Evolutionary conservation across 2,329 filamentous ascomycete species (phyloP), one percentile per base, ranked within the genome.

Genomic region (Pseudogymnoascus sp.): DNA sequence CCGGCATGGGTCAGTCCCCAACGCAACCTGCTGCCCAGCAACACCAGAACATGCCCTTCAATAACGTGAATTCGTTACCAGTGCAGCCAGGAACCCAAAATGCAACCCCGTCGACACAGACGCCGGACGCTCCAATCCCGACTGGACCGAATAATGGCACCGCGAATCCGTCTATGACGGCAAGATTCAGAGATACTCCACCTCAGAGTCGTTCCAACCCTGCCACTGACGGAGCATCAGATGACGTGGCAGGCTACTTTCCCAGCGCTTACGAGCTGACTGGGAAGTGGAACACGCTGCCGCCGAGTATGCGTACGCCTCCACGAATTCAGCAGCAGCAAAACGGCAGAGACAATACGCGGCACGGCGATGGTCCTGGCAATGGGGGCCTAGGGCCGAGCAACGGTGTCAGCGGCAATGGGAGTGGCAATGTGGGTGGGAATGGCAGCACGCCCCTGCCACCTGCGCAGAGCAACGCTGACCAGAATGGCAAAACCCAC

Each of bases 251-350:
- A 7, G 50, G 50, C n/a, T 56, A 56, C 29, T 56, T 56, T 6
- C 50, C 50, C 29, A 56, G 50, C 29, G 50, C 50, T 21, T 56
- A 56, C 50, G 50, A 56, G 29, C 29, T 56, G 50, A 56, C 50
- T 35, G 50, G 50, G 29, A 56, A 56, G 17, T 56, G 29, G 50
- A 7, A 56, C 29, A 56, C 50, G 17, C 50, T 56, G n/a, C n/a
- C 29, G 29, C 9, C n/a, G n/a, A 15, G 1, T 2, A 56, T 56
- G 50, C 50, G 50, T 33, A 56, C 50, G 5, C 50, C 50, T 15
- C 50, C 50, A 13, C 50, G 35, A 21, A 56, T n/a, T 1, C 11
- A 7, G n/a, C 29, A 4, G 17, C 50, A 56, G 50, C 50, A 15
- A 56, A 56, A 35, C 10, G 50, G n/a, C 50, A 5, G 9, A n/a